Evolutionary conservation across 495 filamentous ascomycete genomes (phyloP).

Genomic region (Trichocladium uniseriatum): DNA sequence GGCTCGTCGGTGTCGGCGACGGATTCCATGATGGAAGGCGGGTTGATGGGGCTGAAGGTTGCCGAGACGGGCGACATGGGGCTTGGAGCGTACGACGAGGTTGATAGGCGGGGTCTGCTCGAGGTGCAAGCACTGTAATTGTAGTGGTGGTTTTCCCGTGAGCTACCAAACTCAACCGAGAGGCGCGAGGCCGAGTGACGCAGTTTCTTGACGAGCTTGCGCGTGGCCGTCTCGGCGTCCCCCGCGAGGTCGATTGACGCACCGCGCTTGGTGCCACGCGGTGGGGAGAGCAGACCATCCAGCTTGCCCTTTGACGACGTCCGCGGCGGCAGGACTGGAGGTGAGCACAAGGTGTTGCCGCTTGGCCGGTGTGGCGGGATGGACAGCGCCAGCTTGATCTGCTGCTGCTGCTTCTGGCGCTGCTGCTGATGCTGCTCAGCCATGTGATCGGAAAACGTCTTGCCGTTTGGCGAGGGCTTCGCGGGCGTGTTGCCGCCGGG

Average conservation of each 20-base stretch:
- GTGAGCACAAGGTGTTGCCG: background rate
- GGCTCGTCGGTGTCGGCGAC: background rate
- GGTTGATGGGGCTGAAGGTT: background rate
- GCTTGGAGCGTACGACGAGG: too few relatives aligned
- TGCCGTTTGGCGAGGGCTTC: background rate
- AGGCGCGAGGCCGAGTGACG: slow-evolving; percentile 20
- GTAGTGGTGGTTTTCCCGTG: background rate
- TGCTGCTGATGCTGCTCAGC: slow-evolving; percentile 6
- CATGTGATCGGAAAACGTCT: slow-evolving; percentile 7
- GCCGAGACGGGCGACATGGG: background rate
- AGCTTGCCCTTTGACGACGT: background rate
- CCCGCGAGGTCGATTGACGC: slow-evolving; percentile 7
- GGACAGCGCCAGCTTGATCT: background rate
- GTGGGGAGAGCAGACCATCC: background rate
- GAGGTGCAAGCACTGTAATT: background rate
- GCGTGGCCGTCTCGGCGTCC: slow-evolving; percentile 17
- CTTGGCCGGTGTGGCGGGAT: background rate
- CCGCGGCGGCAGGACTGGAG: background rate
- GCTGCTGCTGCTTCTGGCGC: slow-evolving; percentile 5
- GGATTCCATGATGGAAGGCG: background rate
- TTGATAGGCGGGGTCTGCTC: background rate
- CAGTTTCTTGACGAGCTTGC: slow-evolving; percentile 33
- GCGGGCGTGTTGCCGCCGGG: slow-evolving; percentile 11
- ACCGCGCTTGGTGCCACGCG: slow-evolving; percentile 24
- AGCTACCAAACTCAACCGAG: slow-evolving; percentile 6